Evolutionary conservation across 306 rosid genomes (phyloP).

Genomic region (Acacia crassicarpa): DNA sequence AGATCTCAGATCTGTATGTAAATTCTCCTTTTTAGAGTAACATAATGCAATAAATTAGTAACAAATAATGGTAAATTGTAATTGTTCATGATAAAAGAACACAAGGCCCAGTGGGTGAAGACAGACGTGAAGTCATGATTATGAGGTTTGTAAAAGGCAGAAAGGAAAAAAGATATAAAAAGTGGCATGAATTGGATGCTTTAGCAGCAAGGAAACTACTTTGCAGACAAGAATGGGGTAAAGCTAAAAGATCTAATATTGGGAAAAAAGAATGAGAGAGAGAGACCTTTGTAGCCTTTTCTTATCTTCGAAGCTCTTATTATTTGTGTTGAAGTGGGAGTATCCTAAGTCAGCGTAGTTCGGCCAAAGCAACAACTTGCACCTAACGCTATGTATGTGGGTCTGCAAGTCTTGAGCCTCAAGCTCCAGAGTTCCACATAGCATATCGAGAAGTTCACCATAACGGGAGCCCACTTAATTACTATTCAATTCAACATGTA

Average conservation of each 20-base stretch:
- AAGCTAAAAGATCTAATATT: constrained; percentile 16
- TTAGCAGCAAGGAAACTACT: constrained; percentile 38
- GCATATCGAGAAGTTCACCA: not conserved
- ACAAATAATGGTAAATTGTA: not conserved
- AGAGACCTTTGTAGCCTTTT: not conserved
- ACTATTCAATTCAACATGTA: not conserved
- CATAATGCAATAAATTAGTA: too few relatives aligned
- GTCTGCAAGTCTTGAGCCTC: not conserved
- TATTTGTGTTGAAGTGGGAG: not conserved
- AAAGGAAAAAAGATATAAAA: constrained; percentile 25
- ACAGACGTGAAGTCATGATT: constrained; percentile 29
- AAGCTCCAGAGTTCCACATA: not conserved
- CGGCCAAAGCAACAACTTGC: not conserved
- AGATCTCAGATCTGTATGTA: too few relatives aligned
- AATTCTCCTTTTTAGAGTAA: not conserved
- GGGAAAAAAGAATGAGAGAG: not conserved
- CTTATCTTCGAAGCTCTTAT: not conserved
- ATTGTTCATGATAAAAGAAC: not conserved
- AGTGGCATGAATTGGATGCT: not conserved
- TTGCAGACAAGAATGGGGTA: constrained; percentile 19
- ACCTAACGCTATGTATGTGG: not conserved
- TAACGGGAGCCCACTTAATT: not conserved
- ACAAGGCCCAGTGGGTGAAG: constrained; percentile 24
- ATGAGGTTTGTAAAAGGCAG: not conserved
- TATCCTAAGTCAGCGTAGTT: not conserved